phyloP scores from a whole-genome alignment of 75 land plant species.

The Larix kaempferi region DNA sequence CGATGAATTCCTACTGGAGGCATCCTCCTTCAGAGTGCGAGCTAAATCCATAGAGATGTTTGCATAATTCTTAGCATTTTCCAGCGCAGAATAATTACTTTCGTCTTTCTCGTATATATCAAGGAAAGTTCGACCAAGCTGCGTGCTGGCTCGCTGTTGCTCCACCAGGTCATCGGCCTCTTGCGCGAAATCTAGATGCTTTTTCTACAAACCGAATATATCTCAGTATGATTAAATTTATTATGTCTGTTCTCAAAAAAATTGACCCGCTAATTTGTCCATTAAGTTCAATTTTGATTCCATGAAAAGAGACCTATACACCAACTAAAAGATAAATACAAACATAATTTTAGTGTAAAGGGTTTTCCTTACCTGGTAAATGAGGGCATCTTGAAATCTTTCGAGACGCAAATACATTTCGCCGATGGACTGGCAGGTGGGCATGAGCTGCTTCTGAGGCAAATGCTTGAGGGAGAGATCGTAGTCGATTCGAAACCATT shows the following conservation, averaged over 20 bases:
- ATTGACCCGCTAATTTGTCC: too few relatives aligned
- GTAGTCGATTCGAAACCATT: slow-evolving; percentile 88
- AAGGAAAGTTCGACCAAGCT: slow-evolving; percentile 95
- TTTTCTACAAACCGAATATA: slow-evolving; percentile 47
- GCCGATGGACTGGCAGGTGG: slow-evolving; percentile 96
- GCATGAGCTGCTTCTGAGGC: slow-evolving; percentile 63
- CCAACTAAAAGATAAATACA: too few relatives aligned
- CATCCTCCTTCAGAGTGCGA: slow-evolving; percentile 51
- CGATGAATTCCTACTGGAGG: slow-evolving; percentile 25
- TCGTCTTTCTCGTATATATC: slow-evolving; percentile 63
- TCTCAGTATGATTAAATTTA: too few relatives aligned
- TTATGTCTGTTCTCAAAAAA: too few relatives aligned
- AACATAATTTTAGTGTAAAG: too few relatives aligned
- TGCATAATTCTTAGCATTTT: slow-evolving; percentile 75
- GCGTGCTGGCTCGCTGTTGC: slow-evolving; percentile 94
- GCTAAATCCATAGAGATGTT: slow-evolving; percentile 71
- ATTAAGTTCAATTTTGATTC: too few relatives aligned
- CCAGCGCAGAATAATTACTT: slow-evolving; percentile 45
- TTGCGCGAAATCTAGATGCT: slow-evolving; percentile 76
- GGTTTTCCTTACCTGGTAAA: slow-evolving; percentile 63
- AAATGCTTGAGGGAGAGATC: slow-evolving; percentile 63
- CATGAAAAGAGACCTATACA: too few relatives aligned
- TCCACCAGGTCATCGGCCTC: slow-evolving; percentile 68
- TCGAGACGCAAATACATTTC: slow-evolving; percentile 75
- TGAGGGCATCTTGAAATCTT: slow-evolving; percentile 63